Evolutionary conservation across 2,329 filamentous ascomycete genomes (phyloP).

Genomic region (Pseudogymnoascus sp.): DNA sequence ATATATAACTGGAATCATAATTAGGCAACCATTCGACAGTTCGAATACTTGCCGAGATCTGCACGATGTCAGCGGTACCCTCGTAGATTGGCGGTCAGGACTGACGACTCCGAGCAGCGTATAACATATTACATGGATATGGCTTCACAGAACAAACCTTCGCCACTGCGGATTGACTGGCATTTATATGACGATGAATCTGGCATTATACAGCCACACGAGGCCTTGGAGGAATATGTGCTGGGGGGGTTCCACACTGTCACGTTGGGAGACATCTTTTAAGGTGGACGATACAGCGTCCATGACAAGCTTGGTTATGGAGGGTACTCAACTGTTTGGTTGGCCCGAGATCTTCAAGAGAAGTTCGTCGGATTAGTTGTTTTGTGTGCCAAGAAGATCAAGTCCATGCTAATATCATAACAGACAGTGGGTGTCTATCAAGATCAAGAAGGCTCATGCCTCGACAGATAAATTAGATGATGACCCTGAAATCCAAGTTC

Average conservation of each 20-base stretch:
- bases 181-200: background rate
- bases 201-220: background rate
- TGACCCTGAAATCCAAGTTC: background rate
- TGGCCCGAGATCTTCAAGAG: conserved; percentile 28
- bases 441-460: conserved; percentile 12
- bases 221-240: conserved; percentile 16
- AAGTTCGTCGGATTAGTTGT: too few species aligned
- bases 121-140: background rate
- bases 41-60: too few species aligned
- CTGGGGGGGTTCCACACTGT: conserved; percentile 16
- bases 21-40: too few species aligned
- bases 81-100: background rate
- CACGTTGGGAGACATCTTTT: conserved; percentile 24
- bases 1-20: too few species aligned
- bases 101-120: background rate
- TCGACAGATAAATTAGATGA: background rate
- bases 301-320: conserved; percentile 35
- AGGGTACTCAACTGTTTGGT: conserved; percentile 36
- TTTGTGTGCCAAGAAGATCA: too few species aligned
- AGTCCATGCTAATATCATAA: background rate
- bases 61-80: background rate
- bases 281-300: conserved; percentile 30
- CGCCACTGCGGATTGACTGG: background rate
- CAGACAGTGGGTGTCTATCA: conserved; percentile 16
- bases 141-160: background rate